Base-by-base conservation (phyloP, 2,329 filamentous ascomycete species). In the Cryphonectria nitschkei region DNA sequence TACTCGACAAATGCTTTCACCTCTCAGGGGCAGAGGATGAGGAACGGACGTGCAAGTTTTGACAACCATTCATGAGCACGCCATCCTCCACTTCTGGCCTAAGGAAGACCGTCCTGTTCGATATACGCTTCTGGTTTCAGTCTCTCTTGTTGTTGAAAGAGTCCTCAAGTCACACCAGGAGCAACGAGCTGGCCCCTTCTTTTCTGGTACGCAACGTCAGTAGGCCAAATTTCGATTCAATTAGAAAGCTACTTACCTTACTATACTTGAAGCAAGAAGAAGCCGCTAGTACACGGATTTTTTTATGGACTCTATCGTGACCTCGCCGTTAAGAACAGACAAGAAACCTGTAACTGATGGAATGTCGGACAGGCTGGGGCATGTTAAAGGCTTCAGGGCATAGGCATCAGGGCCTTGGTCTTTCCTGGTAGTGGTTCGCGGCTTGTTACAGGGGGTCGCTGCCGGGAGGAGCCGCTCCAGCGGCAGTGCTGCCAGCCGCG, bases 41-140 rank as follows among this genome's bases (percentile, higher is more conserved):
- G 5, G 14, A 67, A 58, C 4, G 69, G 61, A 26, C 58, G 67
- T 58, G 9, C 41, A 69, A 41, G 14, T 56, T 69, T 43, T 66
- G 69, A 58, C 71, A 73, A 56, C 69, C 68, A 22, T 71, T 71
- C 69, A 73, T 71, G 26, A 71, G 63, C 26, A 67, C 60, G 22
- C 71, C 54, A 13, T 67, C 34, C n/a, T 60, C 61, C 5, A 66
- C 52, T 2, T 56, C 56, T 39, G 71, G 69, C 69, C 71, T 69
- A 34, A 67, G 64, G 37, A 69, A 73, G 1, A 71, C 69, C 3
- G 66, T 73, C 46, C 67, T 67, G 14, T 66, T 58, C 0, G 58
- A 64, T 6, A 73, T 50, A 16, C 22, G 65, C 69, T 64, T 13
- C 64, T 58, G 11, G 61, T 39, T 39, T 69, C 67, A 8, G 69